Evolutionary conservation across 2,329 filamentous ascomycete species (phyloP).

Genomic region (Exophiala spinifera): DNA sequence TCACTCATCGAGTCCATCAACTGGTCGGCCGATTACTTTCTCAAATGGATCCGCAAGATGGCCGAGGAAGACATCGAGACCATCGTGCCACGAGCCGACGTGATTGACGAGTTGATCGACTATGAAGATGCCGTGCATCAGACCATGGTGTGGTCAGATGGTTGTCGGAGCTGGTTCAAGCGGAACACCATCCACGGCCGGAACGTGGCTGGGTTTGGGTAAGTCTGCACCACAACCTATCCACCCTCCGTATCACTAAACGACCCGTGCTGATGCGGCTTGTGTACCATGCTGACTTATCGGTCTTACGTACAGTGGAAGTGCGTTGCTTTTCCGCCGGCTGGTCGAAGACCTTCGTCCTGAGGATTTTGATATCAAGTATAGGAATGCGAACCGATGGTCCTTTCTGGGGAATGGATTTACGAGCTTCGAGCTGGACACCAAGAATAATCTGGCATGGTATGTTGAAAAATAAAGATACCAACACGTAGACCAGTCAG

Average conservation of each 20-base stretch:
- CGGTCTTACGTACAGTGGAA: slow-evolving; percentile 4
- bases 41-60: slow-evolving; percentile 34
- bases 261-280: too few relatives aligned
- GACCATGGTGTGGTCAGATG: slow-evolving; percentile 29
- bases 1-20: slow-evolving; percentile 28
- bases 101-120: slow-evolving; percentile 33
- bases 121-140: slow-evolving; percentile 36
- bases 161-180: slow-evolving; percentile 25
- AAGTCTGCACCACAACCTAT: too few relatives aligned
- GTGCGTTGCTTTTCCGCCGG: slow-evolving; percentile 36
- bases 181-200: slow-evolving; percentile 18
- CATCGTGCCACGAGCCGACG: slow-evolving; percentile 31
- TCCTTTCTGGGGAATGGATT: slow-evolving; percentile 38
- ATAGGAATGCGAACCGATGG: slow-evolving; percentile 14
- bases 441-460: slow-evolving; percentile 30
- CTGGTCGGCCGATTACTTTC: slow-evolving; percentile 33
- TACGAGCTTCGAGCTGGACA: slow-evolving; percentile 32
- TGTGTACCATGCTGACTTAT: too few relatives aligned
- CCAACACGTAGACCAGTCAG: too few relatives aligned
- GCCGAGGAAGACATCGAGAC: slow-evolving; percentile 35
- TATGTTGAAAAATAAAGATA: slow-evolving; percentile 17
- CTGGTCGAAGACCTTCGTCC: slow-evolving; percentile 35
- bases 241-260: too few relatives aligned
- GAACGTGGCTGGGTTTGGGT: slow-evolving; percentile 19
- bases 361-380: slow-evolving; percentile 25